Evolutionary conservation across 2,329 filamentous ascomycete genomes (phyloP).

Genomic region (Didymella exigua): DNA sequence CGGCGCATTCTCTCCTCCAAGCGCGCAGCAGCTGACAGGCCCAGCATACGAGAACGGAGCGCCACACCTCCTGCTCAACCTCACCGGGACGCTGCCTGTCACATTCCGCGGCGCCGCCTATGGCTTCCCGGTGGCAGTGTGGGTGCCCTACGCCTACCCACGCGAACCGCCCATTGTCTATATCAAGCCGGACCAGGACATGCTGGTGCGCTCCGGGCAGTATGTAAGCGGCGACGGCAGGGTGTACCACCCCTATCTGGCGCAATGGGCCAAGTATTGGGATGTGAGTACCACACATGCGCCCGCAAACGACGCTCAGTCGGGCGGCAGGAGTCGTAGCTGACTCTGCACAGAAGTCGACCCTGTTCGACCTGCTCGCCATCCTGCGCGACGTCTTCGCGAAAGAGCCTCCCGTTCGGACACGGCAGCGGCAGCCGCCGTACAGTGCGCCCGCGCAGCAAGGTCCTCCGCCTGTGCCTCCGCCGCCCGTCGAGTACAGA

Average conservation of each 20-base stretch:
- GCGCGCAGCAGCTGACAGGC: conserved; percentile 27
- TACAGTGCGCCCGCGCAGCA: conserved; percentile 40
- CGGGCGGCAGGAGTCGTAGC: neutral
- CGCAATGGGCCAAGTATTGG: conserved; percentile 87
- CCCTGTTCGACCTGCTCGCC: conserved; percentile 78
- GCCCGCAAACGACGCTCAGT: neutral
- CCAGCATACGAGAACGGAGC: conserved; percentile 86
- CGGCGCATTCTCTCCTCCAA: neutral
- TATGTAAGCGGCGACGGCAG: conserved; percentile 93
- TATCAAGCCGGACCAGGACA: conserved; percentile 84
- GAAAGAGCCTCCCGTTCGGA: conserved; percentile 90
- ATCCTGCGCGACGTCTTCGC: conserved; percentile 87
- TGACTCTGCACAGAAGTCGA: conserved; percentile 69
- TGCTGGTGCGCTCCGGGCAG: conserved; percentile 89
- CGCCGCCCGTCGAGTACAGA: conserved; percentile 66
- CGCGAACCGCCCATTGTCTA: conserved; percentile 84
- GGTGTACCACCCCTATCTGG: conserved; percentile 94
- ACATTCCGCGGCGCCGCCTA: conserved; percentile 87
- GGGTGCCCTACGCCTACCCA: conserved; percentile 91
- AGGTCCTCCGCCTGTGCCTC: conserved; percentile 61
- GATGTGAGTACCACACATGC: conserved; percentile 67
- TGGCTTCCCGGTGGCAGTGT: conserved; percentile 88
- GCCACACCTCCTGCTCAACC: conserved; percentile 82
- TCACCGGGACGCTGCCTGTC: conserved; percentile 89
- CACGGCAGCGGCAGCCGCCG: conserved; percentile 58